Percentiles rank a stretch among this genome's conserved stretches.
These are phyloP conservation scores for Azolla pinnata DNA, from an alignment of 75 land plant genomes.

Conservation along the genomic window DNA sequence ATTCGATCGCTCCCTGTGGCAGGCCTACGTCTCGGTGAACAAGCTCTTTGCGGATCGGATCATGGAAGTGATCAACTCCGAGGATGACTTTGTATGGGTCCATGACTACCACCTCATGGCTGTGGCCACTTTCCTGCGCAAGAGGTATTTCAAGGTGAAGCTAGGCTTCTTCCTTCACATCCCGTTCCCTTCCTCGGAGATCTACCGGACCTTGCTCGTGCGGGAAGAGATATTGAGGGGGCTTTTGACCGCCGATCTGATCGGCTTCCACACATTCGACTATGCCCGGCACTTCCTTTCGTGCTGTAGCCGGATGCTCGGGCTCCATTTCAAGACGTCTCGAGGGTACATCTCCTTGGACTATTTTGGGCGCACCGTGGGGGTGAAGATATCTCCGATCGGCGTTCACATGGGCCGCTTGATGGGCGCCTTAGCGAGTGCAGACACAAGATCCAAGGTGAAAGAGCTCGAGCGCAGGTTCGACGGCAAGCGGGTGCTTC, in stretches of 20 bases:
- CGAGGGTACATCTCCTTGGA: slow-evolving; percentile 51
- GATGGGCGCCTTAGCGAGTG: slow-evolving; percentile 22
- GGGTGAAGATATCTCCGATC: slow-evolving; percentile 44
- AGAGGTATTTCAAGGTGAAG: slow-evolving; percentile 30
- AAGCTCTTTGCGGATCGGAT: slow-evolving; percentile 33
- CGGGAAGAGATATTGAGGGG: slow-evolving; percentile 28
- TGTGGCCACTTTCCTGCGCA: slow-evolving; percentile 39
- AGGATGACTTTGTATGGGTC: slow-evolving; percentile 37
- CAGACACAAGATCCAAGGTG: slow-evolving; percentile 23
- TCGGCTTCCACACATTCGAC: slow-evolving; percentile 40
- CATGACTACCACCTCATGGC: slow-evolving; percentile 50
- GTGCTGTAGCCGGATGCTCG: slow-evolving; percentile 37
- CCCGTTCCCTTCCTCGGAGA: slow-evolving; percentile 45
- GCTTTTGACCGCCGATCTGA: slow-evolving; percentile 28
- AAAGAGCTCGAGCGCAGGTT: slow-evolving; percentile 32
- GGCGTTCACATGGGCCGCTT: slow-evolving; percentile 44
- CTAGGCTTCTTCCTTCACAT: slow-evolving; percentile 42
- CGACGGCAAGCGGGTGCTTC: slow-evolving; percentile 28
- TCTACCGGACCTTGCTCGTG: slow-evolving; percentile 32
- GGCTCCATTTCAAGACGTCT: slow-evolving; percentile 37
- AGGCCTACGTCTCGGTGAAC: slow-evolving; percentile 37
- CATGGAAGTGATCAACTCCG: slow-evolving; percentile 32
- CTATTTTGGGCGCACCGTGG: slow-evolving; percentile 41
- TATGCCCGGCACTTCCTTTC: slow-evolving; percentile 40
- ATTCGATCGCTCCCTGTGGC: slow-evolving; percentile 38